Percentiles rank a stretch among this genome's conserved stretches.
Evolutionary conservation across 2,329 filamentous ascomycete genomes (phyloP).

Genomic region (Colletotrichum sp.): DNA sequence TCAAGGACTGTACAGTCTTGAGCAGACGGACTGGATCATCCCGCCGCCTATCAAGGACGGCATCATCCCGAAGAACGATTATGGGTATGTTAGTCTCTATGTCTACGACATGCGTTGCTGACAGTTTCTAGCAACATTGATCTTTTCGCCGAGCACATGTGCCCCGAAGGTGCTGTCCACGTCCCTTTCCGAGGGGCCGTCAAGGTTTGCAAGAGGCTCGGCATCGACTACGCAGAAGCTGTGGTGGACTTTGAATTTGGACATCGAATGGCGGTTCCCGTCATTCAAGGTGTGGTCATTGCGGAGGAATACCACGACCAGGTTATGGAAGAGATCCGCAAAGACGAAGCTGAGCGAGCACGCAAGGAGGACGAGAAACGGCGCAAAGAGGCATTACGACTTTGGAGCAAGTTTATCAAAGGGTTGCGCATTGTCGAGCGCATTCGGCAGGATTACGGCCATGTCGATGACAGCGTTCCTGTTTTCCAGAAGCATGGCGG

Average conservation of each 20-base stretch:
- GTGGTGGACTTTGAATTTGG: constrained; percentile 98
- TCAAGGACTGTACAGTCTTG: constrained; percentile 82
- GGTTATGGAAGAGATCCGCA: constrained; percentile 79
- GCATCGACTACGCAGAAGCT: constrained; percentile 90
- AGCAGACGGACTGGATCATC: constrained; percentile 96
- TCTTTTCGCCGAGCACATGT: constrained; percentile 92
- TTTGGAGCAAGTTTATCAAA: constrained; percentile 89
- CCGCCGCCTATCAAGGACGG: constrained; percentile 85
- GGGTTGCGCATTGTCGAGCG: constrained; percentile 83
- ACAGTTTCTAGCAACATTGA: constrained; percentile 76
- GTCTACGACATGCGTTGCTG: not conserved
- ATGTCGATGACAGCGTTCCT: constrained; percentile 57
- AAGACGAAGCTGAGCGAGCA: constrained; percentile 75
- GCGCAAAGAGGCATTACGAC: constrained; percentile 72
- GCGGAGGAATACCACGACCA: constrained; percentile 78
- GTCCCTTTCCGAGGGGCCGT: constrained; percentile 79
- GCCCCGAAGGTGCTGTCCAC: constrained; percentile 80
- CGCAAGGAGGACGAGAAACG: constrained; percentile 86
- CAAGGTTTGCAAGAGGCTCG: constrained; percentile 81
- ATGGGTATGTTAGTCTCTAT: constrained; percentile 56
- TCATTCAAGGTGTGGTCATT: constrained; percentile 89
- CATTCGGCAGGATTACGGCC: constrained; percentile 77
- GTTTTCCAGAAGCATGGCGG: constrained; percentile 52
- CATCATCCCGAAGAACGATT: constrained; percentile 90
- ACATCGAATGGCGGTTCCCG: constrained; percentile 89